phyloP scores from a whole-genome alignment of 2,329 filamentous ascomycete species.

The Tolypocladium tropicale region DNA sequence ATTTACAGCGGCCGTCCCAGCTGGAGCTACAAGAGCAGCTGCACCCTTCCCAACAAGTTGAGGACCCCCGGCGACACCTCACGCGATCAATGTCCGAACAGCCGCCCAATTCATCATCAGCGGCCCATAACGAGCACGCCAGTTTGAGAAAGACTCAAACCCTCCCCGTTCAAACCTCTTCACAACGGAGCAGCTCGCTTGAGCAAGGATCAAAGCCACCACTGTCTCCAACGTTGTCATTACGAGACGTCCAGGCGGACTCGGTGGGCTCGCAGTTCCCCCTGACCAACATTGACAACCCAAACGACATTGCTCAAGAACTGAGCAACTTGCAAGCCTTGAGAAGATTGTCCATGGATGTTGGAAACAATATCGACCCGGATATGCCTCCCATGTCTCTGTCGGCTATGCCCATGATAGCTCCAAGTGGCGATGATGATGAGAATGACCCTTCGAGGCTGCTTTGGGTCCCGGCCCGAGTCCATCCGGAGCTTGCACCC shows the following conservation, averaged over 20 bases:
- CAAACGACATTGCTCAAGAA: conserved; percentile 83
- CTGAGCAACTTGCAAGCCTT: conserved; percentile 86
- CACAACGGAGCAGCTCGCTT: conserved; percentile 29
- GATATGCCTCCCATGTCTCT: conserved; percentile 63
- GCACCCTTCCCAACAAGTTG: conserved; percentile 18
- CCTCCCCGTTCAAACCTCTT: conserved; percentile 25
- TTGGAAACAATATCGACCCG: conserved; percentile 60
- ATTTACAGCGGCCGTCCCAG: conserved; percentile 26
- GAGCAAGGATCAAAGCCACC: conserved; percentile 32
- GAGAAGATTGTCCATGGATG: conserved; percentile 90
- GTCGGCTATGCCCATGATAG: conserved; percentile 61
- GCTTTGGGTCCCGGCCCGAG: conserved; percentile 89
- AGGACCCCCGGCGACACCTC: conserved; percentile 29
- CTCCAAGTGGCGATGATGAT: conserved; percentile 63
- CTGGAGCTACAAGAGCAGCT: conserved; percentile 3
- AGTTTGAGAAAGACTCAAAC: conserved; percentile 33
- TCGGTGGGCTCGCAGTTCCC: conserved; percentile 61
- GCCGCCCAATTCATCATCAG: conserved; percentile 15
- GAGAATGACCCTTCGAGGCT: conserved; percentile 81
- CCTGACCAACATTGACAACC: conserved; percentile 81
- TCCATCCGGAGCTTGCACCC: conserved; percentile 90
- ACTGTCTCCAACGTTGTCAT: conserved; percentile 41
- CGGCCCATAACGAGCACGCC: conserved; percentile 21
- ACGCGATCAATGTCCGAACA: conserved; percentile 37
- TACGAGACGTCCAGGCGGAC: conserved; percentile 46